These are phyloP conservation scores for Saccharomycopsis capsularis DNA, from an alignment of 805 yeast species.

Conservation along the genomic window DNA sequence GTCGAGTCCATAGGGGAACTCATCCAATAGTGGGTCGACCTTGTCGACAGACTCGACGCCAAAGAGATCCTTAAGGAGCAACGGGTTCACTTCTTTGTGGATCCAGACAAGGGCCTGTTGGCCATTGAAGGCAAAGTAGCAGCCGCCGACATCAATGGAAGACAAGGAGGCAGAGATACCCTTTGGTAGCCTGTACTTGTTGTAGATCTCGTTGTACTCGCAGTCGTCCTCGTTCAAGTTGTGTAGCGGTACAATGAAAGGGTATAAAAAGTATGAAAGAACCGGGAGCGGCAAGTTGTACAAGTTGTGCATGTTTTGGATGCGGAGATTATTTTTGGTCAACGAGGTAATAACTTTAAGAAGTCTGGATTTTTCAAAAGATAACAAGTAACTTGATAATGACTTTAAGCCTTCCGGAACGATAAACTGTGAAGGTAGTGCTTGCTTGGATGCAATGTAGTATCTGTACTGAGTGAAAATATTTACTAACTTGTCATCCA, in stretches of 20 bases:
- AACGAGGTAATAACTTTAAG: slow-evolving; percentile 36
- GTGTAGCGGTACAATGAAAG: slow-evolving; percentile 71
- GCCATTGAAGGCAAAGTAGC: slow-evolving; percentile 72
- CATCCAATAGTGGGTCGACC: slow-evolving; percentile 30
- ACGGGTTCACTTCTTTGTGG: slow-evolving; percentile 59
- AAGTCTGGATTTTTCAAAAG: slow-evolving; percentile 63
- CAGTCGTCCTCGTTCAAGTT: slow-evolving; percentile 54
- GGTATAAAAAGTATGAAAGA: slow-evolving; percentile 65
- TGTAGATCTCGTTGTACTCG: slow-evolving; percentile 30
- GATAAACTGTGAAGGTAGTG: slow-evolving; percentile 53
- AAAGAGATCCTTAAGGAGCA: slow-evolving; percentile 66
- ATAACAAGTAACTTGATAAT: slow-evolving; percentile 57
- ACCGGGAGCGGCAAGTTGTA: slow-evolving; percentile 47
- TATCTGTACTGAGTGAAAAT: slow-evolving; percentile 52
- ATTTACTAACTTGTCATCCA: slow-evolving; percentile 46
- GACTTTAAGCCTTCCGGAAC: slow-evolving; percentile 77
- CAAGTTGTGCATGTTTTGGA: slow-evolving; percentile 46
- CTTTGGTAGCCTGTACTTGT: slow-evolving; percentile 39
- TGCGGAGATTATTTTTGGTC: slow-evolving; percentile 51
- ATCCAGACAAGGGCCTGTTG: slow-evolving; percentile 53
- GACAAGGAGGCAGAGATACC: slow-evolving; percentile 39
- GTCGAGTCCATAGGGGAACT: slow-evolving; percentile 56
- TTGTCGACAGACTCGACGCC: slow-evolving; percentile 42
- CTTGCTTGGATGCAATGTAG: slow-evolving; percentile 35
- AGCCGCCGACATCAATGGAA: slow-evolving; percentile 56